Base-by-base conservation (phyloP, 805 yeast genomes). In the Phaffomyces antillensis region DNA sequence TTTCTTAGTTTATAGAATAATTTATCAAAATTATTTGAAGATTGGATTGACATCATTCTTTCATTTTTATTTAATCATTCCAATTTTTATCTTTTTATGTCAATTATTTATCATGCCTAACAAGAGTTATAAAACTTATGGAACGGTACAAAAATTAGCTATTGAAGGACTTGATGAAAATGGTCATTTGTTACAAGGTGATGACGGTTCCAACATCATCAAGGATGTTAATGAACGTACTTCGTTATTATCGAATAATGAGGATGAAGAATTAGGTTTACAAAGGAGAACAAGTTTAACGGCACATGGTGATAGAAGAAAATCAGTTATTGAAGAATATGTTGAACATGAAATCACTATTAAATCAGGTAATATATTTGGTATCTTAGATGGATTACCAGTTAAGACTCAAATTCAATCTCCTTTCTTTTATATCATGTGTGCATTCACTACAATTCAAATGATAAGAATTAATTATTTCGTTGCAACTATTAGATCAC, bases 401-500 rank as follows among this genome's bases (percentile, higher is more conserved):
- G 74, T 77, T 8, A 44, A 48, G 7, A 68, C 65, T 32, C 86
- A 80, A 56, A 65, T 79, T 48, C 64, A 60, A 38, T 61, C 67
- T 8, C 68, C 84, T 4, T 88, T 96, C 93, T 91, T 89, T 61
- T 58, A 72, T 40, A 64, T 89, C 45, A 84, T 88, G 85, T 76
- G 86, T 24, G 58, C 77, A 2, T 86, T 89, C 62, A 85, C 96
- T 7, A 76, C 90, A 3, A 75, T 90, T 46, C 95, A 88, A 63
- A 90, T 90, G 96, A 72, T 91, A 37, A 73, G 97, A 61, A 83
- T 90, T 53, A 90, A 90, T 67, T 91, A 86, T 63, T 91, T 88
- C 64, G 93, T 90, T 44, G 97, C 96, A 9, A 87, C 97, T 2
- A 70, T 90, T 32, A 77, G 80, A 56, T 69, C 95, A 0, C 97